A percentile compares a stretch with the other conserved stretches of the same genome.
phyloP scores from a whole-genome alignment of 2,329 filamentous ascomycete genomes.

The Ophiosphaerella herpotricha region DNA sequence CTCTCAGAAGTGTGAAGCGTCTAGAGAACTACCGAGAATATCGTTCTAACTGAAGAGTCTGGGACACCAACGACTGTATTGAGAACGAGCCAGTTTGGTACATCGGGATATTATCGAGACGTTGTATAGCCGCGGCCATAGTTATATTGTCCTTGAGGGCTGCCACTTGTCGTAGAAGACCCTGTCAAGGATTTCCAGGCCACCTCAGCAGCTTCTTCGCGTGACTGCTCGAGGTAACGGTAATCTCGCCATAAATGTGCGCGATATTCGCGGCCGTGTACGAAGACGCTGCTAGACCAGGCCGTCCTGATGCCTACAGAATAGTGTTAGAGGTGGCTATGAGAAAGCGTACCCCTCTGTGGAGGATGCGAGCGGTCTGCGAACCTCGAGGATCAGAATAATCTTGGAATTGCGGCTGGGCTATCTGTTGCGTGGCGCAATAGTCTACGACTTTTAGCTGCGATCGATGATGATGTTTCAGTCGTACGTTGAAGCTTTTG shows the following conservation, averaged over 20 bases:
- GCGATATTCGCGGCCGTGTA: constrained; percentile 41
- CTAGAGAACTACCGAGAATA: too few species aligned
- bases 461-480: constrained; percentile 1
- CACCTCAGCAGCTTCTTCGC: constrained; percentile 43
- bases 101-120: constrained; percentile 17
- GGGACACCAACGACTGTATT: too few species aligned
- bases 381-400: constrained; percentile 45
- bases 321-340: constrained; percentile 16
- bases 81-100: too few species aligned
- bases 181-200: constrained; percentile 38
- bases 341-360: too few species aligned
- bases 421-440: constrained; percentile 40
- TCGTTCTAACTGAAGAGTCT: too few species aligned
- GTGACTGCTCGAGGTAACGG: constrained; percentile 42
- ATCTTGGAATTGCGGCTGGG: constrained; percentile 44
- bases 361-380: constrained; percentile 6
- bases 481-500: constrained; percentile 41
- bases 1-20: too few species aligned
- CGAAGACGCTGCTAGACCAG: constrained; percentile 43
- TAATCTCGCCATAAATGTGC: constrained; percentile 44
- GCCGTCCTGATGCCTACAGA: constrained; percentile 40
- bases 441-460: constrained; percentile 32
- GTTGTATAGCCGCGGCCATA: constrained; percentile 24
- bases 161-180: constrained; percentile 15
- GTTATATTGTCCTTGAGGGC: constrained; percentile 22